phyloP scores from a whole-genome alignment of 495 filamentous ascomycete genomes.

The Aspergillus avenaceus region DNA sequence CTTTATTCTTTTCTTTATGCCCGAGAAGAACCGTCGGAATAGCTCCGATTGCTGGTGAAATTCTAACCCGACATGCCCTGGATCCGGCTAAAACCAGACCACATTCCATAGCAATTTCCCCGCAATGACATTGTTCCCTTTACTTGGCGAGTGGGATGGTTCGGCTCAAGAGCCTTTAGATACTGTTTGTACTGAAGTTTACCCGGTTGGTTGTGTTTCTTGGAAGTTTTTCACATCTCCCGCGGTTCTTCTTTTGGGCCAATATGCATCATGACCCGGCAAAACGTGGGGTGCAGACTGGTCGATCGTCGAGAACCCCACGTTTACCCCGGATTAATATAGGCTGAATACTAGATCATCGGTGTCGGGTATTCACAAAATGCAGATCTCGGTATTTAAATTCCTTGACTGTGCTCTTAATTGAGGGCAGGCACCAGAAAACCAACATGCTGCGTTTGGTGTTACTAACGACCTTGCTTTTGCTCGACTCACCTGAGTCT shows the following conservation, averaged over 20 bases:
- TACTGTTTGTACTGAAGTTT: too few species aligned
- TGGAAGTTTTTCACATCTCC: too few species aligned
- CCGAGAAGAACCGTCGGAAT: background rate
- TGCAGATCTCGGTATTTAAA: background rate
- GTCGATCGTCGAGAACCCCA: background rate
- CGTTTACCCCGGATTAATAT: constrained; percentile 1
- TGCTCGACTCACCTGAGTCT: background rate
- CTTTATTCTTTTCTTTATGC: background rate
- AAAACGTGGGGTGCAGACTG: background rate
- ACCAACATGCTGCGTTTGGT: background rate
- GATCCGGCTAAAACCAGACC: background rate
- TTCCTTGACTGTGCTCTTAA: background rate
- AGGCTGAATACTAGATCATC: background rate
- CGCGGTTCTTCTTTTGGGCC: too few species aligned
- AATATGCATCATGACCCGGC: too few species aligned
- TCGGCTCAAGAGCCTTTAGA: too few species aligned
- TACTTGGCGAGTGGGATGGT: background rate
- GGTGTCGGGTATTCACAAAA: background rate
- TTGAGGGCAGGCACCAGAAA: background rate
- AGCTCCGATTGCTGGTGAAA: background rate
- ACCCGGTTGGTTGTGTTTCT: too few species aligned
- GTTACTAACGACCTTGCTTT: background rate
- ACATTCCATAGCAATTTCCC: background rate
- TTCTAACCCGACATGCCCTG: background rate
- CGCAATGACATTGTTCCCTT: background rate